Conservation (phyloP, 768 basidiomycete species). For the Lanmaoa pseudosensibilis region DNA sequence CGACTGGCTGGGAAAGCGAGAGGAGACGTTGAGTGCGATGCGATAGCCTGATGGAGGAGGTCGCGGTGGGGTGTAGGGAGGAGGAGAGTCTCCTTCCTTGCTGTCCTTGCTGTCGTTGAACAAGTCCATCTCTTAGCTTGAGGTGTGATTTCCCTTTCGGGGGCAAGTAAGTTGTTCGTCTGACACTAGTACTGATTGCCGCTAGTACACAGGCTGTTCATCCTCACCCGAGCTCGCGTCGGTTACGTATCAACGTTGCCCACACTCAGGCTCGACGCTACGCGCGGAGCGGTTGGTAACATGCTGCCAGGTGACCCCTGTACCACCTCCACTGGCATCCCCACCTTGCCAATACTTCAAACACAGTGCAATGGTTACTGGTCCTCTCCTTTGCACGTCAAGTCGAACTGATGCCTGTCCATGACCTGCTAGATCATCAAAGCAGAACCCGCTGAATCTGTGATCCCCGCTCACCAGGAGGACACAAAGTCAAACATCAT, state of each 20-base stretch:
- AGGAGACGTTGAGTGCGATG: slow-evolving; percentile 46
- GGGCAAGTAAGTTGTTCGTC: too few relatives aligned
- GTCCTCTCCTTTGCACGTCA: background rate
- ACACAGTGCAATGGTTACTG: background rate
- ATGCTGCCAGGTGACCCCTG: background rate
- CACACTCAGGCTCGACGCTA: background rate
- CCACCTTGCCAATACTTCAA: background rate
- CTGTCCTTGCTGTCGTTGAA: slow-evolving; percentile 8
- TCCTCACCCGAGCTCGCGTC: background rate
- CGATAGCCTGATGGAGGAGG: slow-evolving; percentile 69
- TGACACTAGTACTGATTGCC: too few relatives aligned
- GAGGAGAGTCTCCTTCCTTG: slow-evolving; percentile 6
- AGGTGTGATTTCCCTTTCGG: background rate
- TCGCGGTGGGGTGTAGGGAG: slow-evolving; percentile 18
- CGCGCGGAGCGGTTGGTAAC: background rate
- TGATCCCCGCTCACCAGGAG: background rate
- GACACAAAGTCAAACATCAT: background rate
- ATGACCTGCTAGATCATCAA: slow-evolving; percentile 4
- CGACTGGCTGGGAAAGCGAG: slow-evolving; percentile 39
- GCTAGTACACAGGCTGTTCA: too few relatives aligned
- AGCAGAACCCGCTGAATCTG: slow-evolving; percentile 5
- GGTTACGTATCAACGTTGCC: slow-evolving; percentile 7
- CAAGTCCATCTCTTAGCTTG: slow-evolving; percentile 13
- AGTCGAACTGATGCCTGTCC: background rate
- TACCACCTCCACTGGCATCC: background rate